Conservation (phyloP, 2,329 filamentous ascomycete species). For the Fusarium sp. region DNA sequence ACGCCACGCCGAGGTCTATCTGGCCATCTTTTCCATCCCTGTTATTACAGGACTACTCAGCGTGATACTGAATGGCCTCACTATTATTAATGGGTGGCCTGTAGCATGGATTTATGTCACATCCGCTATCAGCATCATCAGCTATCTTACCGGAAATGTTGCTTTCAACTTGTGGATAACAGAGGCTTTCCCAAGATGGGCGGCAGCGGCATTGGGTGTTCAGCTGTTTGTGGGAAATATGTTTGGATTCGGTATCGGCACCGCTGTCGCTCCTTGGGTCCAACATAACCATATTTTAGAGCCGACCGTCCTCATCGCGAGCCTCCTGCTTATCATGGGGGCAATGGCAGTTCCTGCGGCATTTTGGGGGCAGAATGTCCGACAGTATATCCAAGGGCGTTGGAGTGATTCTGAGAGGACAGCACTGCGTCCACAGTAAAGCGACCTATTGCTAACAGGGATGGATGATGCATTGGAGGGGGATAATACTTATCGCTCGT, state of each 20-base stretch:
- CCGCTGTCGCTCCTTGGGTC: slow-evolving; percentile 17
- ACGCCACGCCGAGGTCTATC: slow-evolving; percentile 35
- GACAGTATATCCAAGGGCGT: slow-evolving; percentile 40
- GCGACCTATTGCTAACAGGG: neutral
- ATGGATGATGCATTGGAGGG: too few relatives aligned
- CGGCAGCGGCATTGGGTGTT: slow-evolving; percentile 24
- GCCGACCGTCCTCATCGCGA: slow-evolving; percentile 25
- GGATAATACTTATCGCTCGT: too few relatives aligned
- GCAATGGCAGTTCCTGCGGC: slow-evolving; percentile 34
- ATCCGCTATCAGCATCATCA: slow-evolving; percentile 26
- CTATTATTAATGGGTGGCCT: slow-evolving; percentile 16
- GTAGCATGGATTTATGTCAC: slow-evolving; percentile 19
- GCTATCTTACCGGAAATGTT: slow-evolving; percentile 32
- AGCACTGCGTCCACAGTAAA: slow-evolving; percentile 37
- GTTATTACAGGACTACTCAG: slow-evolving; percentile 5
- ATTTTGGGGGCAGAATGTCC: slow-evolving; percentile 36
- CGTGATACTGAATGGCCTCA: slow-evolving; percentile 25
- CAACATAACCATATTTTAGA: neutral
- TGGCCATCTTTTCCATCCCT: slow-evolving; percentile 17
- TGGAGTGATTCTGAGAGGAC: slow-evolving; percentile 39
- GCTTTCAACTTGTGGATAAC: slow-evolving; percentile 41
- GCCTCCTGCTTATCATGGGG: slow-evolving; percentile 18
- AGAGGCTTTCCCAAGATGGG: slow-evolving; percentile 37
- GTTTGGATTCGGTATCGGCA: slow-evolving; percentile 28
- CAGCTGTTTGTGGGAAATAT: slow-evolving; percentile 32